phyloP scores from a whole-genome alignment of 192 early-diverging fungal species.

The Endogone sp. region DNA sequence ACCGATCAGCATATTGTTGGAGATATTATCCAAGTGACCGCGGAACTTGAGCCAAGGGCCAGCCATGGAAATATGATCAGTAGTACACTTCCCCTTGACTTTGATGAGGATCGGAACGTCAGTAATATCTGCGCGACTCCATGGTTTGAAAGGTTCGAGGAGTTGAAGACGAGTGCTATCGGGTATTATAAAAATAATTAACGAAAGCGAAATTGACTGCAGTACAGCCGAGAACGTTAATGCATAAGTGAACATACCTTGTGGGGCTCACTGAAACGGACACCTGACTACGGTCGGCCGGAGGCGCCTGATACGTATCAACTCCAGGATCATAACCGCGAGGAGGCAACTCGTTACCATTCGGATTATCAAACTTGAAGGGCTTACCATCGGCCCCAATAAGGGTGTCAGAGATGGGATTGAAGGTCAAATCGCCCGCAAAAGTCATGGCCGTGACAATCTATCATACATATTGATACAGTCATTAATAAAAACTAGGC shows the following conservation, averaged over 20 bases:
- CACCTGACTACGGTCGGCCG: conserved; percentile 73
- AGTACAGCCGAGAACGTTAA: no score
- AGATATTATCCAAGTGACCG: conserved; percentile 98
- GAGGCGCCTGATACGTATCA: conserved; percentile 95
- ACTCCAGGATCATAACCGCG: conserved; percentile 91
- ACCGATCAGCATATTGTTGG: conserved; percentile 99
- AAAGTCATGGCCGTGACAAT: conserved; percentile 93
- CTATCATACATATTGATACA: neutral
- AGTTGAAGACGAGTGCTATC: conserved; percentile 90
- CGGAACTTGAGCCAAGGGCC: conserved; percentile 93
- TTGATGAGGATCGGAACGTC: conserved; percentile 90
- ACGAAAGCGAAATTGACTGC: no score
- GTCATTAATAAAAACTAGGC: no score
- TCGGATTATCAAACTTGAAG: conserved; percentile 89
- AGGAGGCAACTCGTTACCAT: conserved; percentile 85
- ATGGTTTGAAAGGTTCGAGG: conserved; percentile 79
- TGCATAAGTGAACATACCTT: no score
- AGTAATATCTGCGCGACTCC: conserved; percentile 86
- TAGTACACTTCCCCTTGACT: conserved; percentile 98
- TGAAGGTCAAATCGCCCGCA: conserved; percentile 90
- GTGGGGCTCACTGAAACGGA: conserved; percentile 70
- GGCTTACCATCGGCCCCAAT: conserved; percentile 85
- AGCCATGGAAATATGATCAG: conserved; percentile 96
- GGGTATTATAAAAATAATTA: no score
- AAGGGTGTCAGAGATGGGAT: conserved; percentile 90